phyloP scores from a whole-genome alignment of 2,329 filamentous ascomycete species.

The Lasiodiplodia theobromae region DNA sequence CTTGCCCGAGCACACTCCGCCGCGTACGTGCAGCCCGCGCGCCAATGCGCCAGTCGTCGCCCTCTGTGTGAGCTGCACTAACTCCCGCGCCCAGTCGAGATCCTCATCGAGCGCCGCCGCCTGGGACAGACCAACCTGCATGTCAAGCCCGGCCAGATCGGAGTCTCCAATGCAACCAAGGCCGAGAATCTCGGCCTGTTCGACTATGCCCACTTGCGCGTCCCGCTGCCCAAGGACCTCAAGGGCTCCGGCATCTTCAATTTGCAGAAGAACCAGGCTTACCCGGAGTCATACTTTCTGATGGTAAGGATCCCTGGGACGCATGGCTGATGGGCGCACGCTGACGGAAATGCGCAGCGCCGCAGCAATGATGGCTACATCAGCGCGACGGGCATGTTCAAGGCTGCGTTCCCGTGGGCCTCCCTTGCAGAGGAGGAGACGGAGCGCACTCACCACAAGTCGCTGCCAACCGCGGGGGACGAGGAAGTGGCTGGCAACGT shows the following conservation, averaged over 20 bases:
- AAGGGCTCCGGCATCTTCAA: conserved; percentile 87
- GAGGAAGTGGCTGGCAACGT: conserved; percentile 97
- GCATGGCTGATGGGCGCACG: not conserved
- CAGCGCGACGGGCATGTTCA: conserved; percentile 91
- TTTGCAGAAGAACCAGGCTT: conserved; percentile 64
- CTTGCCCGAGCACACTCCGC: conserved; percentile 65
- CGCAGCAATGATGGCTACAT: conserved; percentile 85
- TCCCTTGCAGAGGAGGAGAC: conserved; percentile 73
- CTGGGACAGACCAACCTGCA: conserved; percentile 91
- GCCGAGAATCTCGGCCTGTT: conserved; percentile 80
- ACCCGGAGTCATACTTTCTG: conserved; percentile 91
- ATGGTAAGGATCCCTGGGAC: conserved; percentile 64
- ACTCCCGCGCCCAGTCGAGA: conserved; percentile 49
- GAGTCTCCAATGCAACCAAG: conserved; percentile 74
- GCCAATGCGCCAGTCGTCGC: conserved; percentile 28
- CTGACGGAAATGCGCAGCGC: conserved; percentile 57
- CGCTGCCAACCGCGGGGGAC: conserved; percentile 77
- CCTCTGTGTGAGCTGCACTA: conserved; percentile 31
- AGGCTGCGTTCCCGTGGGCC: conserved; percentile 84
- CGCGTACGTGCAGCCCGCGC: conserved; percentile 61
- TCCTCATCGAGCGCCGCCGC: conserved; percentile 80
- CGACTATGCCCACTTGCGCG: conserved; percentile 94
- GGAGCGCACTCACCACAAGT: conserved; percentile 86
- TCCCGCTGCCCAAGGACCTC: conserved; percentile 89
- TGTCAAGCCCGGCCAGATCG: conserved; percentile 78